Conservation (phyloP, 352 stramenopile genomes). For the Pythium pectinolyticum region DNA sequence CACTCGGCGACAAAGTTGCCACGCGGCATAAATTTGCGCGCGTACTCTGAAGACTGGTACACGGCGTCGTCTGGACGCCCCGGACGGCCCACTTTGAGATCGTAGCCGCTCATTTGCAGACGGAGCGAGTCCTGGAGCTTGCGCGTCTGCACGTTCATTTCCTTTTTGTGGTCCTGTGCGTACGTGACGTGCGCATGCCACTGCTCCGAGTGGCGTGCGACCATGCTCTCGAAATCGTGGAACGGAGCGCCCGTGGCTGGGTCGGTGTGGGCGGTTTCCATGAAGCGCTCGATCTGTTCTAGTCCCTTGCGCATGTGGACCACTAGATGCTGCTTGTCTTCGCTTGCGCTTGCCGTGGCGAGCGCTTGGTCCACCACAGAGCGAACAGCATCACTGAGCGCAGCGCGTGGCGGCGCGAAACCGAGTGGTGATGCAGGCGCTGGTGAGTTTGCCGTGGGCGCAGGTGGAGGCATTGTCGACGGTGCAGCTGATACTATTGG, state of each 20-base stretch:
- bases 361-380: constrained; percentile 39
- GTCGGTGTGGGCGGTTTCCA: constrained; percentile 36
- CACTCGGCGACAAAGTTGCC: constrained; percentile 76
- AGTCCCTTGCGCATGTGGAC: constrained; percentile 52
- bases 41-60: constrained; percentile 66
- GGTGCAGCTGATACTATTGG: neutral
- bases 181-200: constrained; percentile 51
- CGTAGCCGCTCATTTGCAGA: constrained; percentile 35
- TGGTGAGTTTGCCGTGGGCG: neutral
- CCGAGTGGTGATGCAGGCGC: constrained; percentile 4
- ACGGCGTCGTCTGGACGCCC: constrained; percentile 72
- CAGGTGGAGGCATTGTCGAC: neutral
- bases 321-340: constrained; percentile 27
- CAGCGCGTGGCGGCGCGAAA: constrained; percentile 44
- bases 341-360: neutral
- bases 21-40: constrained; percentile 62
- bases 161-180: constrained; percentile 25
- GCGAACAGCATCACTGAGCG: constrained; percentile 39
- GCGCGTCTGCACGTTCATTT: constrained; percentile 49
- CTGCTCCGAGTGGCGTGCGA: constrained; percentile 33
- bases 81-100: constrained; percentile 64
- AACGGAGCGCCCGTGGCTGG: constrained; percentile 11
- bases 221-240: constrained; percentile 36
- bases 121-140: constrained; percentile 40
- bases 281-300: constrained; percentile 54